phyloP scores from a whole-genome alignment of 257 asterid genomes.

The Buddleja alternifolia region DNA sequence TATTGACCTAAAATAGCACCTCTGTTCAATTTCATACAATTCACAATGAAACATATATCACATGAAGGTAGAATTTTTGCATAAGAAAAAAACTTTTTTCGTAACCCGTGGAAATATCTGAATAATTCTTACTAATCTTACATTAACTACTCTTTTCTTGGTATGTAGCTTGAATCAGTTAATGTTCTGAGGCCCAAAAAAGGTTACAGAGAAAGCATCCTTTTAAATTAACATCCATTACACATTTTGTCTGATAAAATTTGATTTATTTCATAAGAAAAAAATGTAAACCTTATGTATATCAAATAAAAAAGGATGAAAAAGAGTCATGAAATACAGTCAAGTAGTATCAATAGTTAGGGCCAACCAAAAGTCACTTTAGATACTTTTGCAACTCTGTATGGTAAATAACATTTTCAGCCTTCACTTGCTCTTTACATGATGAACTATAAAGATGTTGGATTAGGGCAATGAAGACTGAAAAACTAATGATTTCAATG shows the following conservation, averaged over 20 bases:
- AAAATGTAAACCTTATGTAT: not conserved
- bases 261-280: not conserved
- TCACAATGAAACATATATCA: not conserved
- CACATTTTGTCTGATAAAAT: not conserved
- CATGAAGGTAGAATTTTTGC: no score
- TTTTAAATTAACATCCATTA: not conserved
- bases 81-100: conserved; percentile 4
- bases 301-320: not conserved
- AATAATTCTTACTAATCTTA: not conserved
- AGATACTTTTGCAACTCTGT: not conserved
- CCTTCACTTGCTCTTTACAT: not conserved
- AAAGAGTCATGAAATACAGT: not conserved
- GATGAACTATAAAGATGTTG: conserved; percentile 7
- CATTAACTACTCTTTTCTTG: not conserved
- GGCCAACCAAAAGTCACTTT: conserved; percentile 1
- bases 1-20: conserved; percentile 4
- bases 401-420: not conserved
- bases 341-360: conserved; percentile 10
- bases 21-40: not conserved
- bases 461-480: conserved; percentile 14
- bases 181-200: conserved; percentile 16
- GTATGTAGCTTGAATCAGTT: conserved; percentile 3
- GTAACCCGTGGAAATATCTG: not conserved
- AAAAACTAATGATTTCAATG: conserved; percentile 19
- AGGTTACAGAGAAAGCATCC: no score